Evolutionary conservation across 768 basidiomycete genomes (phyloP), one percentile per base, ranked within the genome.

Genomic region (Phallus indusiatus): DNA sequence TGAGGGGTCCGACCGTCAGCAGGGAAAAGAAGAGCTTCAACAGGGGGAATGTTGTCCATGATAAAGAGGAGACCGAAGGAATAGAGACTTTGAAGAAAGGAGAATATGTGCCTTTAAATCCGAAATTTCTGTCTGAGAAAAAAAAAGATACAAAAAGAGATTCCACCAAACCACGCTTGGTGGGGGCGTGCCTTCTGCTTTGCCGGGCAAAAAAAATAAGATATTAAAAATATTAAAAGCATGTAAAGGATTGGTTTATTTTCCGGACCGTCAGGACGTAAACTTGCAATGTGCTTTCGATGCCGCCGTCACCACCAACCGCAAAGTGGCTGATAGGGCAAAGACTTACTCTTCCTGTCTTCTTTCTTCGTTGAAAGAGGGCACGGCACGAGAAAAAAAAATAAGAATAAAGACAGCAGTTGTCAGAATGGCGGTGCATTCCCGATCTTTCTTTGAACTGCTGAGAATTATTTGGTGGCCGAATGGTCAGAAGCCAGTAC

Each of bases 1-100:
- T 84, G 83, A 17, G 89, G 86, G 21, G 83, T 79, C 42, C 87
- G 86, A 59, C 83, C 85, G 78, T 91, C 89, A 36, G 85, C 81
- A 24, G 89, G 88, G 68, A 91, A 86, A 61, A 90, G 75, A 63
- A 91, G 80, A 49, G 86, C 86, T 21, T 87, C 81, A 66, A 77
- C 84, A n/a, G 80, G 74, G 33, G 74, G 69, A 60, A 86, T 72
- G 63, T 82, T 79, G 66, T 86, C 85, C 86, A 89, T 88, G 18
- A 12, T 51, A 9, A n/a, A n/a, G 12, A 22, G 18, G 33, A 51
- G 50, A 18, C 18, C 11, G 22, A 51, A 20, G 50, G 33, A 20
- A 42, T 42, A 42, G 14, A 42, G 14, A 42, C 42, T n/a, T 42
- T n/a, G 42, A 10, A 14, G 42, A 12, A 42, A 14, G 4, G n/a